Percentiles rank a stretch among this genome's conserved stretches.
phyloP scores from a whole-genome alignment of 2,329 filamentous ascomycete species.

The Trichoderma koningii region DNA sequence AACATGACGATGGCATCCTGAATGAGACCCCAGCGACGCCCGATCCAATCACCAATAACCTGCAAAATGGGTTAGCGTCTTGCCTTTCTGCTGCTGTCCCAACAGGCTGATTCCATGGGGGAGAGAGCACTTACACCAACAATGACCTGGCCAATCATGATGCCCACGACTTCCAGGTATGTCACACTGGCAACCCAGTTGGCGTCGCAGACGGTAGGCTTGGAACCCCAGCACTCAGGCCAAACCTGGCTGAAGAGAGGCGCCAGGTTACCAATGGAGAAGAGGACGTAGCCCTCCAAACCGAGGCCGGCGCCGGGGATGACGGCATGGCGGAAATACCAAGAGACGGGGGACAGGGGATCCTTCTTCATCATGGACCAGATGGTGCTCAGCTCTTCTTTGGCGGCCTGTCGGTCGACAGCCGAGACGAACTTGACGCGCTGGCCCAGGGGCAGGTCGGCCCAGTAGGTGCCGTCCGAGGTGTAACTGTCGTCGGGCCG shows the following conservation, averaged over 20 bases:
- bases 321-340: conserved; percentile 88
- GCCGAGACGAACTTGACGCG: conserved; percentile 74
- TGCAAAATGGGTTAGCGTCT: conserved; percentile 33
- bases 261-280: conserved; percentile 92
- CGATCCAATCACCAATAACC: conserved; percentile 71
- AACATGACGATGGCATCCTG: conserved; percentile 96
- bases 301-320: conserved; percentile 89
- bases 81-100: neutral
- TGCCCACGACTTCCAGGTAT: conserved; percentile 91
- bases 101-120: neutral
- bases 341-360: conserved; percentile 78
- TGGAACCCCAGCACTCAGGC: conserved; percentile 69
- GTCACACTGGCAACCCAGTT: conserved; percentile 84
- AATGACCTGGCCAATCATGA: conserved; percentile 88
- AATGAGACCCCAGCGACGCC: conserved; percentile 91
- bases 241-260: conserved; percentile 78
- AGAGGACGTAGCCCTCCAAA: conserved; percentile 93
- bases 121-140: conserved; percentile 67
- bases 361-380: conserved; percentile 84
- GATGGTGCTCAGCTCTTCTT: conserved; percentile 65
- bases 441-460: conserved; percentile 72
- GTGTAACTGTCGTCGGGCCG: conserved; percentile 89
- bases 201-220: conserved; percentile 63
- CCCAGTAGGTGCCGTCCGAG: conserved; percentile 85
- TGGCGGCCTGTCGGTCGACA: conserved; percentile 71